A percentile compares a stretch with the other conserved stretches of the same genome.
These are phyloP conservation scores for Vigna angularis DNA, from an alignment of 306 rosid genomes.

Conservation along the genomic window DNA sequence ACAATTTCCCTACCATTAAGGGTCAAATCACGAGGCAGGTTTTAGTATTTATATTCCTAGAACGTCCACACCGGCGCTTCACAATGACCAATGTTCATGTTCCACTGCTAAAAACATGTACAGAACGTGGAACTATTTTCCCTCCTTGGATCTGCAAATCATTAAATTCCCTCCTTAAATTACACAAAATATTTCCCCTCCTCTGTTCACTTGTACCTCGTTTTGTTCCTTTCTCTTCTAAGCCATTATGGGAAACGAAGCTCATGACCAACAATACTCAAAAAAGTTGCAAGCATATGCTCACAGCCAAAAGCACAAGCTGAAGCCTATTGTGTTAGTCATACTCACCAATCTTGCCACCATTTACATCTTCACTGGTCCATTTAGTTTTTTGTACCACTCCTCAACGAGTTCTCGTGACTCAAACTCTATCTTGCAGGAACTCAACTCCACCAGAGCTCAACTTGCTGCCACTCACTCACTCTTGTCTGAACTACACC, in stretches of 20 bases:
- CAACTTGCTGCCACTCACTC: conserved; percentile 49
- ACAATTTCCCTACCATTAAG: conserved; percentile 22
- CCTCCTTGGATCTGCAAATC: conserved; percentile 40
- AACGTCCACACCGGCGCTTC: conserved; percentile 48
- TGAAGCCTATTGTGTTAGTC: conserved; percentile 47
- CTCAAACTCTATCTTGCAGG: conserved; percentile 45
- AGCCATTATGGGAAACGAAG: conserved; percentile 49
- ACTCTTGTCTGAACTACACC: conserved; percentile 48
- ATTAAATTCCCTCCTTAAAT: conserved; percentile 22
- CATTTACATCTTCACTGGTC: conserved; percentile 52
- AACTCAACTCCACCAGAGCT: conserved; percentile 54
- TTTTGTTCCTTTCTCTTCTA: conserved; percentile 23
- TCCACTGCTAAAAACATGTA: conserved; percentile 9
- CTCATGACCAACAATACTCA: conserved; percentile 43
- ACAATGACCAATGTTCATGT: conserved; percentile 47
- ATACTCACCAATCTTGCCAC: conserved; percentile 53
- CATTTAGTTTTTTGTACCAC: conserved; percentile 42
- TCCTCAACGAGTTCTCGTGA: conserved; percentile 31
- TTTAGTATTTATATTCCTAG: conserved; percentile 20
- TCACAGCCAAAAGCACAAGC: conserved; percentile 40
- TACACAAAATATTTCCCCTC: conserved; percentile 14
- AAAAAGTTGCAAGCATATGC: conserved; percentile 41
- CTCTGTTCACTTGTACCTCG: conserved; percentile 3
- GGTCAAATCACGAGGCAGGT: conserved; percentile 7
- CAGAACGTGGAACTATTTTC: conserved; percentile 31